Evolutionary conservation across 331 rosid genomes (phyloP), one percentile per base, ranked within the genome.

Genomic region (Quercus tomentella): DNA sequence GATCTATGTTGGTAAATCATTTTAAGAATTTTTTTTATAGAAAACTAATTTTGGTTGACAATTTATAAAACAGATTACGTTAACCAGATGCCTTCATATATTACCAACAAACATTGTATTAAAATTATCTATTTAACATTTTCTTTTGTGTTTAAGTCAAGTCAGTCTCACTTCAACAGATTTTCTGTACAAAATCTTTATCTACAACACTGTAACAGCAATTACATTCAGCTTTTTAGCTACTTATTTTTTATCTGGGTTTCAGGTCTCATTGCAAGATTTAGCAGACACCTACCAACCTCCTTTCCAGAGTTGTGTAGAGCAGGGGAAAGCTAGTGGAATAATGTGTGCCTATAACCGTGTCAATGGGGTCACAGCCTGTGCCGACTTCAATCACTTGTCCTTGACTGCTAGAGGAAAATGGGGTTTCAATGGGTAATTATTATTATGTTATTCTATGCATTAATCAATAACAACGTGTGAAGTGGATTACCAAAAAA

Each of bases 271-370:
- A 1, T 8, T 49, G 82, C 97, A 91, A 88, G 99, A 93, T 82
- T 62, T 95, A 82, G 94, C 96, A 7, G 99, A 93, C 79, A 91
- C 98, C 0, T 95, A 87, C 52, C 96, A 91, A 69, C 99, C 99
- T 3, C 94, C 99, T 52, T 95, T 95, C 63, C 82, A 85, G 72
- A 95, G 89, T 35, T 95, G 99, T 74, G 58, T 95, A 37, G 56
- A 83, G 81, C 10, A 89, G 72, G 99, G 93, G n/a, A 75, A 75
- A 74, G 94, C 99, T 5, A 93, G 96, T 74, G 96, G 98, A 18
- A 86, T 95, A 63, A 93, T 95, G 99, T 95, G 99, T 76, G 92
- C 98, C 18, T 93, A 93, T 80, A 95, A 95, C 37, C 85, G 88
- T 1, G 92, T 95, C 6, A 95, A 95, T 75, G 99, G 99, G 22